Percentiles rank a stretch among this genome's conserved stretches.
Evolutionary conservation across 2,329 filamentous ascomycete genomes (phyloP).

Genomic region (Pseudogymnoascus sp.): DNA sequence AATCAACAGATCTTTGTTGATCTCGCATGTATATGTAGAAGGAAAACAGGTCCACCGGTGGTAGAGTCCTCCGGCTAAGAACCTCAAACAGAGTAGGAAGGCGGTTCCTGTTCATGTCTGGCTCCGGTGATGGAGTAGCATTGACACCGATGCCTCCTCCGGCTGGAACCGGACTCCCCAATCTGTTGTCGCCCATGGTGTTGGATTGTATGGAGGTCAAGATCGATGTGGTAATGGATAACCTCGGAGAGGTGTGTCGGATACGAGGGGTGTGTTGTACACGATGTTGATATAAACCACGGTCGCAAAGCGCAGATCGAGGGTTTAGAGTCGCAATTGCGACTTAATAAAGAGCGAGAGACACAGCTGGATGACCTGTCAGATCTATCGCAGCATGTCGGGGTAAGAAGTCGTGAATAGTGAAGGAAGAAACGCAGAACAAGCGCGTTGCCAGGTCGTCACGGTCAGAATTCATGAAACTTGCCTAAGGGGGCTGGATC

Average conservation of each 20-base stretch:
- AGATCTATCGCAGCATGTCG: conserved; percentile 1
- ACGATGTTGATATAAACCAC: neutral
- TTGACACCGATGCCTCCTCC: neutral
- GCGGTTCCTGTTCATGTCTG: conserved; percentile 63
- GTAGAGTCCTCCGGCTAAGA: conserved; percentile 82
- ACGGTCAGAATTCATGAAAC: conserved; percentile 2
- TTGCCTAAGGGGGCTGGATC: conserved; percentile 5
- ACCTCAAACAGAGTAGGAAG: conserved; percentile 95
- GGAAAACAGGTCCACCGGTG: conserved; percentile 92
- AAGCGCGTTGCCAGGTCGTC: neutral
- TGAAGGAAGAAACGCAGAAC: neutral
- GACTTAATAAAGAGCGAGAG: neutral
- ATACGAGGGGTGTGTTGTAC: neutral
- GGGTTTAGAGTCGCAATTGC: neutral
- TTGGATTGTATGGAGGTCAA: neutral
- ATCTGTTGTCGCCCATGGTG: neutral
- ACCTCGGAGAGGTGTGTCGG: neutral
- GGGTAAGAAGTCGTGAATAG: neutral
- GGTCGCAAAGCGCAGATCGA: neutral
- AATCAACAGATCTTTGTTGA: conserved; percentile 94
- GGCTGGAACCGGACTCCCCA: neutral
- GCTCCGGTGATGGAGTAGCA: conserved; percentile 42
- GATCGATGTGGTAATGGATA: neutral
- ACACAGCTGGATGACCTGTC: conserved; percentile 1
- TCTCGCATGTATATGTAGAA: conserved; percentile 99